Percentiles rank a stretch among this genome's conserved stretches.
phyloP scores from a whole-genome alignment of 345 rosid species.

The Acer negundo region DNA sequence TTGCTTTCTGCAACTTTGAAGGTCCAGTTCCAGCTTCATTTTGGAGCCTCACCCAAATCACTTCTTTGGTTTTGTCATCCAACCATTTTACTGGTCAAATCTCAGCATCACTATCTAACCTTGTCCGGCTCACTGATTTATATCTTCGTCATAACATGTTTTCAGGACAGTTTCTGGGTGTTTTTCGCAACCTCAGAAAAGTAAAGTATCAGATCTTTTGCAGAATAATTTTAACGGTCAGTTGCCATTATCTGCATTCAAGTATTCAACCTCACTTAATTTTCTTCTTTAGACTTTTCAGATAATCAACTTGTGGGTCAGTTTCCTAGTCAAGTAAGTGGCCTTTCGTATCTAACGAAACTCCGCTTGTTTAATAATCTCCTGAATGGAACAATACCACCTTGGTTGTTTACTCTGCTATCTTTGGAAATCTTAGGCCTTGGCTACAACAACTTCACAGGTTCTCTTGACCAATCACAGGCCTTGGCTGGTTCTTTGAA shows the following conservation, averaged over 20 bases:
- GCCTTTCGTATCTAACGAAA: neutral
- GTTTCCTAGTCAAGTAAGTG: constrained; percentile 1
- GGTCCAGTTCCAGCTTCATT: constrained; percentile 11
- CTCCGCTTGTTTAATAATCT: constrained; percentile 7
- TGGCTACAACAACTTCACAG: constrained; percentile 8
- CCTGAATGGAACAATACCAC: constrained; percentile 23
- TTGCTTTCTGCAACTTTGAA: neutral
- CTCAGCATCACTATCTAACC: neutral
- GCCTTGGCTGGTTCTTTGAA: neutral
- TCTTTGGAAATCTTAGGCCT: constrained; percentile 14
- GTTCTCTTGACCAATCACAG: neutral
- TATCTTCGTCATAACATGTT: neutral
- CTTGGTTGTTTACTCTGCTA: constrained; percentile 27
- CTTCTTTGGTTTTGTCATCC: neutral
- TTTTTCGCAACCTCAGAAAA: constrained; percentile 2
- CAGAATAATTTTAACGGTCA: neutral
- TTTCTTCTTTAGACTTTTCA: constrained; percentile 2
- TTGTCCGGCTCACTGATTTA: neutral
- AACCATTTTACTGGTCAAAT: neutral
- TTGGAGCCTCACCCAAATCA: neutral
- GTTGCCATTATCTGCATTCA: constrained; percentile 10
- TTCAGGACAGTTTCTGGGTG: neutral
- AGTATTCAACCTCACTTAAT: constrained; percentile 11
- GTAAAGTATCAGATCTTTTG: neutral
- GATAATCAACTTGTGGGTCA: constrained; percentile 14